Evolutionary conservation across 1,139 yeast genomes (phyloP).

Genomic region (Lizanozyma gosingica): DNA sequence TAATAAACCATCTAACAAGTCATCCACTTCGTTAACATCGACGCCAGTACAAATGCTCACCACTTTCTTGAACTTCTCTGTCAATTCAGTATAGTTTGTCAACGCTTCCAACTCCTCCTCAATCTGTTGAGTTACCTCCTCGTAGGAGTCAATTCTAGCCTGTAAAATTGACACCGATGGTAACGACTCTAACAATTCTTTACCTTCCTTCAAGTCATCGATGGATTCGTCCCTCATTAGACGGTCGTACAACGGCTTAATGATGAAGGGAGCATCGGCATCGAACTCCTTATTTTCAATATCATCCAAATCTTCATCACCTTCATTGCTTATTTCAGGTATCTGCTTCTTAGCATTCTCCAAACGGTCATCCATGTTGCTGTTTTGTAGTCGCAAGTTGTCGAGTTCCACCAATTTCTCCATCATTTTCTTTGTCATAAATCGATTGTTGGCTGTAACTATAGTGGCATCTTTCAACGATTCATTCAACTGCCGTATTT

Average conservation of each 20-base stretch:
- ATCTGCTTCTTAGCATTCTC: conserved; percentile 19
- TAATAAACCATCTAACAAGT: conserved; percentile 36
- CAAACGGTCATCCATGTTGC: conserved; percentile 32
- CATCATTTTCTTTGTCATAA: conserved; percentile 26
- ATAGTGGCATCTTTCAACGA: conserved; percentile 36
- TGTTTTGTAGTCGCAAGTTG: conserved; percentile 35
- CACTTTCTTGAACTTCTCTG: conserved; percentile 39
- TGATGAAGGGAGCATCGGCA: conserved; percentile 32
- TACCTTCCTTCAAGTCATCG: conserved; percentile 16
- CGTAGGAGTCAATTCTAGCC: conserved; percentile 34
- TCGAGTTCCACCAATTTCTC: conserved; percentile 32
- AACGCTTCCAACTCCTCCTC: conserved; percentile 26
- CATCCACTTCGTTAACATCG: conserved; percentile 39
- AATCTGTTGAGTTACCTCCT: conserved; percentile 18
- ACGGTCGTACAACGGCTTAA: conserved; percentile 27
- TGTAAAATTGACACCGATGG: conserved; percentile 26
- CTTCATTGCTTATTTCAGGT: conserved; percentile 9
- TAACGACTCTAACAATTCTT: conserved; percentile 17
- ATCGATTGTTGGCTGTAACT: conserved; percentile 37
- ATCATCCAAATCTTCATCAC: conserved; percentile 9
- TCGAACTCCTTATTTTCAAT: conserved; percentile 15
- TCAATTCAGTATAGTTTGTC: conserved; percentile 31
- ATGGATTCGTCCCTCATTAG: conserved; percentile 18
- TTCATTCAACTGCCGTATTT: conserved; percentile 28
- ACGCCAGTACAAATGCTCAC: conserved; percentile 44